phyloP scores from a whole-genome alignment of 2,329 filamentous ascomycete genomes.

The Fusarium staphyleae region DNA sequence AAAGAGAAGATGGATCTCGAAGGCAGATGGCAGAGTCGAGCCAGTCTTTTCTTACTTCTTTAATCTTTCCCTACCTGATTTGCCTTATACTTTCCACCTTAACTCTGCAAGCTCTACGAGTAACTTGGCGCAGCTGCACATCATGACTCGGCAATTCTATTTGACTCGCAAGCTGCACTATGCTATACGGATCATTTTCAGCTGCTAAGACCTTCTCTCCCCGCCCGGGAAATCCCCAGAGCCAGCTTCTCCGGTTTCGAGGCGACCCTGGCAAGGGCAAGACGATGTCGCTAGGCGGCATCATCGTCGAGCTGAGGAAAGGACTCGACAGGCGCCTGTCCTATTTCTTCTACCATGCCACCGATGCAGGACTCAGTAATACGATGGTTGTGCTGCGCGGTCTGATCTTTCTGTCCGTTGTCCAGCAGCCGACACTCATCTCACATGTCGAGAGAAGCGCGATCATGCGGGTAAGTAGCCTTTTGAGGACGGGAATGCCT shows the following conservation, averaged over 20 bases:
- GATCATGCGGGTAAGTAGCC: conserved; percentile 40
- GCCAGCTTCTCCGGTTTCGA: conserved; percentile 48
- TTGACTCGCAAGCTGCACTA: no score
- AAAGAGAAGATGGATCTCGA: no score
- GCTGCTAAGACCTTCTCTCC: no score
- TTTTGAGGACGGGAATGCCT: conserved; percentile 51
- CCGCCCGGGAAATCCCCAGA: no score
- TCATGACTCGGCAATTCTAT: no score
- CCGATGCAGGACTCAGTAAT: conserved; percentile 48
- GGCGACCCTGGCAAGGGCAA: conserved; percentile 53
- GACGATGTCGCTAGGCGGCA: conserved; percentile 52
- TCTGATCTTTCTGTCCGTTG: conserved; percentile 51
- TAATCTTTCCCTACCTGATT: no score
- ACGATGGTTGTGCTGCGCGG: conserved; percentile 52
- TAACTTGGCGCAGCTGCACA: no score
- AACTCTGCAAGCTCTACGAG: no score
- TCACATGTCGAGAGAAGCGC: conserved; percentile 45
- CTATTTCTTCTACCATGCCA: conserved; percentile 55
- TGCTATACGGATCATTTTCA: no score
- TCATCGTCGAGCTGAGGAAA: conserved; percentile 46
- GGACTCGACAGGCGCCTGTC: conserved; percentile 33
- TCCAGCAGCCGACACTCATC: conserved; percentile 46
- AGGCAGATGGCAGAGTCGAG: no score
- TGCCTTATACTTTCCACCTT: no score
- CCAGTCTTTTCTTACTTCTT: no score